phyloP scores from a whole-genome alignment of 116 monocot genomes.

The Trichopus zeylanicus region DNA sequence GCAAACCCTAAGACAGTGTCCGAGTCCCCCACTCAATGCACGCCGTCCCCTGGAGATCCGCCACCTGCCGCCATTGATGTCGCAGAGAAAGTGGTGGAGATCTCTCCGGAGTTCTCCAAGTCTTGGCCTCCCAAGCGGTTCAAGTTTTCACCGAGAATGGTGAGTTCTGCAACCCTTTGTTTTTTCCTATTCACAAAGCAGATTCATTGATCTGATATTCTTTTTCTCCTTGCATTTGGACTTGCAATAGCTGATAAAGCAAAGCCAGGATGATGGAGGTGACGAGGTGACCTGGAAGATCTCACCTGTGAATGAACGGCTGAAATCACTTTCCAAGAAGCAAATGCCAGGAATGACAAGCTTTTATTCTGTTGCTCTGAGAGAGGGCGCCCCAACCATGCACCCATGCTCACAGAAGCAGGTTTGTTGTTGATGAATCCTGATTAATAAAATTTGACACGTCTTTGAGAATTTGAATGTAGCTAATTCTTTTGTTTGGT shows the following conservation, averaged over 20 bases:
- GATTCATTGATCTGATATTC: neutral
- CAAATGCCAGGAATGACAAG: constrained; percentile 17
- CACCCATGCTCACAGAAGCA: constrained; percentile 54
- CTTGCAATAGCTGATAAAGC: constrained; percentile 60
- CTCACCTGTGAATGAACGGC: constrained; percentile 72
- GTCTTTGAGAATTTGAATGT: too few species aligned
- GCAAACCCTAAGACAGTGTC: constrained; percentile 1
- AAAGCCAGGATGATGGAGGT: constrained; percentile 93
- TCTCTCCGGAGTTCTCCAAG: constrained; percentile 67
- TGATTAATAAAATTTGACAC: too few species aligned
- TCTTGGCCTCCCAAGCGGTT: constrained; percentile 49
- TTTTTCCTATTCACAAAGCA: neutral
- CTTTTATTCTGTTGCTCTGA: constrained; percentile 11
- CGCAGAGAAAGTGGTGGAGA: constrained; percentile 17
- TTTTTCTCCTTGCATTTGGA: neutral
- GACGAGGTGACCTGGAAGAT: constrained; percentile 90
- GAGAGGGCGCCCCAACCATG: constrained; percentile 16
- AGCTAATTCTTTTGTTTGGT: too few species aligned
- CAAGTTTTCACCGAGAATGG: constrained; percentile 92
- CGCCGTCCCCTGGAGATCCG: constrained; percentile 5
- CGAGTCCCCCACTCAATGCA: neutral
- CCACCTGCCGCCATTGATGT: constrained; percentile 1
- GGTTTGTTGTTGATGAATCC: constrained; percentile 10
- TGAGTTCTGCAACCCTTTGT: constrained; percentile 9
- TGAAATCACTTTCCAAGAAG: constrained; percentile 47